phyloP scores from a whole-genome alignment of 2,329 filamentous ascomycete species.

The Ascomycota sp. region DNA sequence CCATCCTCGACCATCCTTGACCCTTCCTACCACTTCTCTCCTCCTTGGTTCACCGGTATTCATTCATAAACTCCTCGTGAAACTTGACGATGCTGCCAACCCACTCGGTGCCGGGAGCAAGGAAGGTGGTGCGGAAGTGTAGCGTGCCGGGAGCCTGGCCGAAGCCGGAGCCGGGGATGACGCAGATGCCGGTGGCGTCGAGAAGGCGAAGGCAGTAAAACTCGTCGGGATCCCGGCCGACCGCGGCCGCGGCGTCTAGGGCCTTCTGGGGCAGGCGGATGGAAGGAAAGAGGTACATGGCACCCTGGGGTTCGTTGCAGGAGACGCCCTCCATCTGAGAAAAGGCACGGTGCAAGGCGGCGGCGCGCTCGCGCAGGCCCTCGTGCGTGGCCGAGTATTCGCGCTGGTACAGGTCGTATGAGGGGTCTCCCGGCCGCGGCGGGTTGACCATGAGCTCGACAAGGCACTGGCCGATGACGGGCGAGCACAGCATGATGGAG shows the following conservation, averaged over 20 bases:
- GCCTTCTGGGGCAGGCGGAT: constrained; percentile 65
- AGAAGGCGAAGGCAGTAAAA: constrained; percentile 86
- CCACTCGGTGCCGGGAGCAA: constrained; percentile 93
- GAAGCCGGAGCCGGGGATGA: constrained; percentile 82
- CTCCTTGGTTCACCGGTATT: too few species aligned
- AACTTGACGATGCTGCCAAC: constrained; percentile 72
- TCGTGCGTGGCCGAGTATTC: constrained; percentile 73
- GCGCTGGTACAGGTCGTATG: constrained; percentile 60
- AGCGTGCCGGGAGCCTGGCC: constrained; percentile 80
- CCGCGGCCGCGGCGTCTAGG: constrained; percentile 50
- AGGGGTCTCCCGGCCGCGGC: constrained; percentile 63
- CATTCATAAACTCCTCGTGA: constrained; percentile 74
- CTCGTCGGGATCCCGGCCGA: constrained; percentile 63
- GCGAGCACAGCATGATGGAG: constrained; percentile 88
- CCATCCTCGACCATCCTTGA: too few species aligned
- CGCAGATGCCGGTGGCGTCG: constrained; percentile 84
- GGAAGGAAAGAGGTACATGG: constrained; percentile 98
- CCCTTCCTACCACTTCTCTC: too few species aligned
- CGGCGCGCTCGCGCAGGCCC: constrained; percentile 59
- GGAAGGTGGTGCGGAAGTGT: constrained; percentile 92
- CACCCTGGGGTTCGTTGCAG: constrained; percentile 74
- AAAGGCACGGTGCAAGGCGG: constrained; percentile 77
- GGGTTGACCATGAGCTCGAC: constrained; percentile 98
- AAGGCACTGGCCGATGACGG: constrained; percentile 87
- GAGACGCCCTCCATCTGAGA: constrained; percentile 88